Evolutionary conservation across 495 filamentous ascomycete genomes (phyloP), one percentile per base, ranked within the genome.

Genomic region (Aspergillus kassunensis): DNA sequence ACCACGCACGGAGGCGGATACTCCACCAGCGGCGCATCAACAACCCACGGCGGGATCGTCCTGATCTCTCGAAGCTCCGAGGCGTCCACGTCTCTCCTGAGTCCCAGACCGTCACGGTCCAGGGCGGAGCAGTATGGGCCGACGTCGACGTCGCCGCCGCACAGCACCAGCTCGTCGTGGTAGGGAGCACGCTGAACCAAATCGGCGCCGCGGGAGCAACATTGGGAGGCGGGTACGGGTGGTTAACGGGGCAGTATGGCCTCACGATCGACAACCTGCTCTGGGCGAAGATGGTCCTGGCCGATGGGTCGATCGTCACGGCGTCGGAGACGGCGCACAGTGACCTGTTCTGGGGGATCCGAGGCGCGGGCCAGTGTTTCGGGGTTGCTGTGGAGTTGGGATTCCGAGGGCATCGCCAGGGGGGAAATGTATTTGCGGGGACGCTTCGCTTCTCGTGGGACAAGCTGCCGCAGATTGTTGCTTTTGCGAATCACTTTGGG

Each of bases 151-250:
- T 48, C 2, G 75, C 69, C 6, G 64, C 71, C 6, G 71, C 53
- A 12, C 57, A 66, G 12, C 58, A 74, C 48, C 68, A 68, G 6
- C 62, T 82, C 3, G 77, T 75, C 0, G 72, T 68, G 16, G 78
- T 81, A 5, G 79, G 77, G 2, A 70, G 75, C n/a, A 80, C 77
- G 4, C 69, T 76, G 7, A 75, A 74, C 45, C 66, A 74, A 36
- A 73, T 69, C 19, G 76, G 79, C 13, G 69, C 79, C 18, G 73
- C 69, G 6, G 79, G 79, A 1, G 55, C 78, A n/a, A 79, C 75
- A 6, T 62, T 82, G 1, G 78, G 78, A n/a, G 78, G 76, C 2
- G 79, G 80, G 6, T 76, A 73, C 53, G 76, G 78, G 7, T 70
- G 66, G 54, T 60, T 82, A 10, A 62, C 61, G 2, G 70, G 71